These are phyloP conservation scores for Diaporthe helianthi DNA, from an alignment of 2,329 filamentous ascomycete species.

Conservation along the genomic window DNA sequence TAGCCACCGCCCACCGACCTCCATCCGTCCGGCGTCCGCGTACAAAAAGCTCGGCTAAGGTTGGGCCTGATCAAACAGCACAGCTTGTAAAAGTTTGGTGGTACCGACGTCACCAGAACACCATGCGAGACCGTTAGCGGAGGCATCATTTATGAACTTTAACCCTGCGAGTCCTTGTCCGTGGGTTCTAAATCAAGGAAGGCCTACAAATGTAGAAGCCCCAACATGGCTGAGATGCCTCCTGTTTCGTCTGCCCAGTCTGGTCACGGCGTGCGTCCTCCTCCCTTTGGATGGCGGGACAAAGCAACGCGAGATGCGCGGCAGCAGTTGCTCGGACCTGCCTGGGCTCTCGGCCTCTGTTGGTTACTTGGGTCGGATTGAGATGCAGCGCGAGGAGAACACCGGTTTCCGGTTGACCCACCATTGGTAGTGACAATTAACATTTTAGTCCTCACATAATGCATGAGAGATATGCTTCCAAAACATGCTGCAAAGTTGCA, in stretches of 20 bases:
- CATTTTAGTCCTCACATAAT: neutral
- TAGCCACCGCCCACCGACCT: neutral
- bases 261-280: neutral
- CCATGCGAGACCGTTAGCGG: neutral
- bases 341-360: neutral
- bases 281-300: neutral
- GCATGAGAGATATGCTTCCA: neutral
- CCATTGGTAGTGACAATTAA: neutral
- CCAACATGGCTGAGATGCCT: neutral
- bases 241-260: conserved; percentile 12
- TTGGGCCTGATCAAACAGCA: neutral
- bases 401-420: neutral
- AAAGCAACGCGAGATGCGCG: neutral
- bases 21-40: too few relatives aligned
- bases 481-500: neutral
- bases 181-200: neutral
- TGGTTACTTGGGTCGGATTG: neutral
- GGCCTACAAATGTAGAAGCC: neutral
- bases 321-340: neutral
- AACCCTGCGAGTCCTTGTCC: neutral
- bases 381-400: neutral
- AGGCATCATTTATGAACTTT: conserved; percentile 5
- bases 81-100: neutral
- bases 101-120: neutral
- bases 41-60: neutral